These are phyloP conservation scores for Hortiboletus campestris DNA, from an alignment of 768 basidiomycete species.

Conservation along the genomic window DNA sequence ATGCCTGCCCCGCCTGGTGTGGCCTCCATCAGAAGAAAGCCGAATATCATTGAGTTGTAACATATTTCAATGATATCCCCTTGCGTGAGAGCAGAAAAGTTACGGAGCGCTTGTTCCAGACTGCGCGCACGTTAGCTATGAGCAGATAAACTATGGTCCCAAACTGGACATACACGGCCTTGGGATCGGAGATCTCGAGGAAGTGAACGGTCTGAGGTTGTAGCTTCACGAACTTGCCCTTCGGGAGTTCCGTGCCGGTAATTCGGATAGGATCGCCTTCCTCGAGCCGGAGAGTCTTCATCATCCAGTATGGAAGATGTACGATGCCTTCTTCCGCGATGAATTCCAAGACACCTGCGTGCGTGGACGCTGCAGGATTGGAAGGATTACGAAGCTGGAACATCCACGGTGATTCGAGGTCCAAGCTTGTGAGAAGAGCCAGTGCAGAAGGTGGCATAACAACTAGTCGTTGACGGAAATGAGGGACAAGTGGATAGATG, in stretches of 20 bases:
- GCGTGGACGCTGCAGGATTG: constrained; percentile 81
- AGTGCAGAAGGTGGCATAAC: constrained; percentile 97
- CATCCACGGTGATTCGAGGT: constrained; percentile 92
- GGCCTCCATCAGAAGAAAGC: constrained; percentile 93
- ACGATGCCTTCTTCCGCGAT: constrained; percentile 96
- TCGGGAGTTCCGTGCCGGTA: constrained; percentile 81
- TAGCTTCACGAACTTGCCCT: constrained; percentile 95
- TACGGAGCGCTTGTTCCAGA: constrained; percentile 90
- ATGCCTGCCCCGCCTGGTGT: constrained; percentile 87
- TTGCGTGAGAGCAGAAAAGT: constrained; percentile 88
- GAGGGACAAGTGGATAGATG: constrained; percentile 7
- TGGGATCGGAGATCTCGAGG: constrained; percentile 94
- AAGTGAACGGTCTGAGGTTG: constrained; percentile 96
- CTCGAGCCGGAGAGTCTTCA: constrained; percentile 89
- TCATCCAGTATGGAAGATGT: constrained; percentile 99
- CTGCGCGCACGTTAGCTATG: constrained; percentile 39
- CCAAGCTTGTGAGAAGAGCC: constrained; percentile 81
- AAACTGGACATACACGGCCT: constrained; percentile 78
- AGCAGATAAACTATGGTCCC: background rate
- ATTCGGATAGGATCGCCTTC: constrained; percentile 97
- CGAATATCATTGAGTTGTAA: constrained; percentile 96
- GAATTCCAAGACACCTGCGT: constrained; percentile 98
- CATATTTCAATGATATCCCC: constrained; percentile 97
- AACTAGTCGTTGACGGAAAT: constrained; percentile 46
- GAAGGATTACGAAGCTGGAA: constrained; percentile 92